Evolutionary conservation across 768 basidiomycete species (phyloP).

Genomic region (Amanita thiersii): DNA sequence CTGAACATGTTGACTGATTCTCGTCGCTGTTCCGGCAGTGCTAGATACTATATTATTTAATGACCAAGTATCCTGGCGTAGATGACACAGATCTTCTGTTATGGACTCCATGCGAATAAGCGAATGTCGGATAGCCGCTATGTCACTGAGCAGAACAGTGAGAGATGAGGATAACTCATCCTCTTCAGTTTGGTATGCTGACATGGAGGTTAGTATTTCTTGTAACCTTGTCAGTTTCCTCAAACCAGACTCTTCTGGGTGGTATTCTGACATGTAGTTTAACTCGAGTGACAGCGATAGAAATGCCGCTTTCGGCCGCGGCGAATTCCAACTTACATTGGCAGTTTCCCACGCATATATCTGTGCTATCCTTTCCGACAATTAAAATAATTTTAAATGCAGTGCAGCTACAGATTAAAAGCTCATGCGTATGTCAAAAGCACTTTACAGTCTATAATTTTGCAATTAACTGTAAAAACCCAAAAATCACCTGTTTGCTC

Average conservation of each 20-base stretch:
- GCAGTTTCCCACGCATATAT: no score
- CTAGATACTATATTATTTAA: slow-evolving; percentile 52
- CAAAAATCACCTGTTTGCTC: no score
- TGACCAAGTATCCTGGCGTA: slow-evolving; percentile 47
- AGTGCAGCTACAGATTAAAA: no score
- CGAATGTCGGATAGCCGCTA: slow-evolving; percentile 56
- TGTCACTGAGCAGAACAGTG: slow-evolving; percentile 58
- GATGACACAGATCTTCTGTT: slow-evolving; percentile 51
- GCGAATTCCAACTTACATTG: no score
- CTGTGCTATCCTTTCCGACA: no score
- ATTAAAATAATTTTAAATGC: no score
- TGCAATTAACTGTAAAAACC: no score
- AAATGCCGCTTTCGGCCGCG: no score
- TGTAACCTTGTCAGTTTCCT: slow-evolving; percentile 49
- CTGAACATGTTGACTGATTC: slow-evolving; percentile 88
- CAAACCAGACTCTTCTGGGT: slow-evolving; percentile 18
- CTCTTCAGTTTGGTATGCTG: slow-evolving; percentile 63
- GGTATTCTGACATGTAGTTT: no score
- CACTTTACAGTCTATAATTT: no score
- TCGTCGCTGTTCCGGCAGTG: slow-evolving; percentile 75
- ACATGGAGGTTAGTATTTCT: slow-evolving; percentile 69
- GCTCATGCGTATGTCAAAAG: no score
- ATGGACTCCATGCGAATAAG: slow-evolving; percentile 55
- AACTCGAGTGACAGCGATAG: no score
- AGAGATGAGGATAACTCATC: slow-evolving; percentile 68